Base-by-base conservation (phyloP, 805 yeast genomes). In the Alloascoidea hylecoeti region DNA sequence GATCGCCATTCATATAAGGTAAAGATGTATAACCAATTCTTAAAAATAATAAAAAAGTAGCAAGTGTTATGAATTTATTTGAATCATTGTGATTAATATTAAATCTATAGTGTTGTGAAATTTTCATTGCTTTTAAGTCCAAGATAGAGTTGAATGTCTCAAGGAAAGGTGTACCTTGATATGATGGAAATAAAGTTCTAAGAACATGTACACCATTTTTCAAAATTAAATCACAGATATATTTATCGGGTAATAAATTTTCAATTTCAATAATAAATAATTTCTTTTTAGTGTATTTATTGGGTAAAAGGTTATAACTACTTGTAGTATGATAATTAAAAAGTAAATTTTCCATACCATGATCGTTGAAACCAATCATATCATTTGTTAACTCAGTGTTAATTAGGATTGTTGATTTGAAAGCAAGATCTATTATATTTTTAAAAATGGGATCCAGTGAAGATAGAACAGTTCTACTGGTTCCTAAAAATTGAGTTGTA, bases 401-500 rank as follows among this genome's bases (percentile, higher is more conserved):
- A 9, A 9, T 9, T n/a, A n/a, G n/a, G n/a, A n/a, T n/a, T n/a
- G 9, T 23, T 23, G 30, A 9, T n/a, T 23, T 23, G 9, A 23
- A 9, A 23, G n/a, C 30, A 23, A 23, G 13, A 23, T 23, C 30
- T 9, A 9, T 9, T n/a, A n/a, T n/a, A n/a, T n/a, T n/a, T n/a
- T n/a, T n/a, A 17, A 66, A 43, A 2, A 58, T 48, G 6, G 56
- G 57, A 42, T 67, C 73, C 35, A 57, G 58, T 5, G 52, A 43
- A 2, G 58, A 50, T n/a, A 60, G 46, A 0, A 70, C 56, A 51
- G 62, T 52, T 42, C 52, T 60, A 34, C 66, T 56, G 0, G 72
- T 63, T 3, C 66, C 52, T 3, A 71, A 71, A 35, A 59, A 63
- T 45, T 66, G 72, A 4, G 64, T 34, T 9, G 30, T 23, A 23